A percentile compares a stretch with the other conserved stretches of the same genome.
Evolutionary conservation across 257 asterid species (phyloP).

Genomic region (Oldenlandia corymbosa): DNA sequence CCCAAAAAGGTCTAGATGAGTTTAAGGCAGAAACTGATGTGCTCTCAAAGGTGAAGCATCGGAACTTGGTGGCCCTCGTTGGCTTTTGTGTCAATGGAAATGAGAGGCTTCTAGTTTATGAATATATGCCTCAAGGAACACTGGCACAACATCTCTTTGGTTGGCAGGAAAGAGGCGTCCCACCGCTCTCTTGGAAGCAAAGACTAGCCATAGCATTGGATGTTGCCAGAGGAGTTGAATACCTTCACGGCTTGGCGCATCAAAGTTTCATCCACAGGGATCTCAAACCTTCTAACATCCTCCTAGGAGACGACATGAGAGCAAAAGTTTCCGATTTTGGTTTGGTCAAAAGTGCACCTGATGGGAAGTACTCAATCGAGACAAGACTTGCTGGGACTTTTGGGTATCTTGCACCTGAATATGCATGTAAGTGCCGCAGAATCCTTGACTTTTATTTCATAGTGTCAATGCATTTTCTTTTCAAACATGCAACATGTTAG

Average conservation of each 20-base stretch:
- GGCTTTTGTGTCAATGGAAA: constrained; percentile 70
- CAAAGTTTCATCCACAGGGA: constrained; percentile 90
- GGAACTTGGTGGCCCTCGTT: constrained; percentile 65
- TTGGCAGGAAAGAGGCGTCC: constrained; percentile 21
- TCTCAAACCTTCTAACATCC: constrained; percentile 79
- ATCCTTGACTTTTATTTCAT: background rate
- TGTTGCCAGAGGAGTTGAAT: constrained; percentile 90
- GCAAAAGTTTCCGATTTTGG: constrained; percentile 97
- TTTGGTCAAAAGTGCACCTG: constrained; percentile 69
- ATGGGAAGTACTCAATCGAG: constrained; percentile 51
- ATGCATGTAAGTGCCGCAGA: constrained; percentile 48
- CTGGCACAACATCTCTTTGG: constrained; percentile 56
- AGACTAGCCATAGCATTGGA: constrained; percentile 70
- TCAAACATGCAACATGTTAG: background rate
- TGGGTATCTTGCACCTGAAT: constrained; percentile 97
- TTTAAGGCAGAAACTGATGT: constrained; percentile 87
- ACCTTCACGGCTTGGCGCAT: constrained; percentile 72
- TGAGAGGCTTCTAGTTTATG: constrained; percentile 79
- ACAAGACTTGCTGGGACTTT: constrained; percentile 88
- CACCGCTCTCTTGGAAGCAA: constrained; percentile 64
- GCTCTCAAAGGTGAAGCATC: constrained; percentile 69
- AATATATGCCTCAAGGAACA: constrained; percentile 87
- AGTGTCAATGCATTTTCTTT: background rate
- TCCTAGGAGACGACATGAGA: constrained; percentile 75
- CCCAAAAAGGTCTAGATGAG: constrained; percentile 51